Evolutionary conservation across 495 filamentous ascomycete species (phyloP).

Genomic region (Penicillium cataractarum): DNA sequence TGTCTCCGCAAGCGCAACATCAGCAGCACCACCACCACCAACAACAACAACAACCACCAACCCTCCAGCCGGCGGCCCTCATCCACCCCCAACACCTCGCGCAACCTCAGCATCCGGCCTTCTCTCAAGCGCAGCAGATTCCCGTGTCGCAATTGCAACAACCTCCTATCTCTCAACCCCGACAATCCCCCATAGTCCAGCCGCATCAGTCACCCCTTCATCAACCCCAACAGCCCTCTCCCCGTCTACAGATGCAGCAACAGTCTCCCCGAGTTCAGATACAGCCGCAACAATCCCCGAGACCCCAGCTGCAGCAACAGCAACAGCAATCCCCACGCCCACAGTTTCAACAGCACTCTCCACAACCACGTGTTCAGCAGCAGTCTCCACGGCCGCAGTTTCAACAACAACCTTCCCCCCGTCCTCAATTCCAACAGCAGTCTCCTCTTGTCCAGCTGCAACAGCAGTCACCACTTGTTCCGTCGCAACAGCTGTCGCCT

Average conservation of each 20-base stretch:
- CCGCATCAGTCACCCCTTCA: slow-evolving; percentile 16
- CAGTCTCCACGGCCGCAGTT: slow-evolving; percentile 1
- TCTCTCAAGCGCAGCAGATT: slow-evolving; percentile 25
- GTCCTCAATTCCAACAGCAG: slow-evolving; percentile 14
- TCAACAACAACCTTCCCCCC: neutral
- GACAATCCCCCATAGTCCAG: slow-evolving; percentile 12
- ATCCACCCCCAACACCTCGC: slow-evolving; percentile 19
- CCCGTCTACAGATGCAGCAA: slow-evolving; percentile 5
- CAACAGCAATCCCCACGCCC: slow-evolving; percentile 6
- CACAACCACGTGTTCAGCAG: slow-evolving; percentile 11
- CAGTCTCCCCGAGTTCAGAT: slow-evolving; percentile 11
- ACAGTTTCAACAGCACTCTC: slow-evolving; percentile 11
- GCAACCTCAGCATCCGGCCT: slow-evolving; percentile 17
- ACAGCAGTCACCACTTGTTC: slow-evolving; percentile 2
- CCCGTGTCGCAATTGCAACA: slow-evolving; percentile 10
- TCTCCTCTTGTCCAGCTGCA: slow-evolving; percentile 13
- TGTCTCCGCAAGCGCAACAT: slow-evolving; percentile 9
- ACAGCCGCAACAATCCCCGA: slow-evolving; percentile 16
- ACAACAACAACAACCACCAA: slow-evolving; percentile 9
- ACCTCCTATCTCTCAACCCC: slow-evolving; percentile 10
- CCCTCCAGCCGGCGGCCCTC: slow-evolving; percentile 25
- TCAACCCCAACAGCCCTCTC: slow-evolving; percentile 11
- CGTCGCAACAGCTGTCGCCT: slow-evolving; percentile 8
- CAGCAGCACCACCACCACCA: too few relatives aligned
- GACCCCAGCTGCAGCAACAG: slow-evolving; percentile 14